A percentile compares a stretch with the other conserved stretches of the same genome.
phyloP scores from a whole-genome alignment of 75 land plant genomes.

The Pinus albicaulis region DNA sequence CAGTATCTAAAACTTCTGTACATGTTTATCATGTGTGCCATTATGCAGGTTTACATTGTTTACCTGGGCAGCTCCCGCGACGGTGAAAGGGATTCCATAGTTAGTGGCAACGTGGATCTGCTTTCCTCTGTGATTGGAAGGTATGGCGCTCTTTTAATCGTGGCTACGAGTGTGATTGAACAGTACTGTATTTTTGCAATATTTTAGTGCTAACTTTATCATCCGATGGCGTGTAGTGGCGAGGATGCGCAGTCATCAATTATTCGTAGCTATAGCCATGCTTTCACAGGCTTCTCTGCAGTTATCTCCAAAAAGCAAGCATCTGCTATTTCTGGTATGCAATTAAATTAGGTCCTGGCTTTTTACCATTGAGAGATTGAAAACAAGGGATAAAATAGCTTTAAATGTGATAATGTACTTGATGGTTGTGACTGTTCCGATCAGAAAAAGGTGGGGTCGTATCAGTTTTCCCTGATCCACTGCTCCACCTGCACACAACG shows the following conservation, averaged over 20 bases:
- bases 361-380: too few relatives aligned
- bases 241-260: conserved; percentile 45
- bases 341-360: not conserved
- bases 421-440: not conserved
- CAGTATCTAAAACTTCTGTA: too few relatives aligned
- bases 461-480: conserved; percentile 65
- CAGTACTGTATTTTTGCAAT: not conserved
- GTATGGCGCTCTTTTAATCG: too few relatives aligned
- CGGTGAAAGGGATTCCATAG: too few relatives aligned
- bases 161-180: too few relatives aligned
- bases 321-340: conserved; percentile 37
- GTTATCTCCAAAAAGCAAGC: conserved; percentile 62
- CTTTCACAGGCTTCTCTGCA: conserved; percentile 78
- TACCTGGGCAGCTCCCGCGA: too few relatives aligned
- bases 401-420: not conserved
- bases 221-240: conserved; percentile 25
- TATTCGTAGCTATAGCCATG: conserved; percentile 59
- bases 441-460: conserved; percentile 61
- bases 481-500: conserved; percentile 67
- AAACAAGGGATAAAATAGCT: too few relatives aligned
- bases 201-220: too few relatives aligned
- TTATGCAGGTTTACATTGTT: too few relatives aligned
- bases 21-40: too few relatives aligned
- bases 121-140: too few relatives aligned
- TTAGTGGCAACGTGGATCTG: too few relatives aligned